These are phyloP conservation scores for Euphorbia schlechtendalii DNA, from an alignment of 441 rosid species.

Conservation along the genomic window DNA sequence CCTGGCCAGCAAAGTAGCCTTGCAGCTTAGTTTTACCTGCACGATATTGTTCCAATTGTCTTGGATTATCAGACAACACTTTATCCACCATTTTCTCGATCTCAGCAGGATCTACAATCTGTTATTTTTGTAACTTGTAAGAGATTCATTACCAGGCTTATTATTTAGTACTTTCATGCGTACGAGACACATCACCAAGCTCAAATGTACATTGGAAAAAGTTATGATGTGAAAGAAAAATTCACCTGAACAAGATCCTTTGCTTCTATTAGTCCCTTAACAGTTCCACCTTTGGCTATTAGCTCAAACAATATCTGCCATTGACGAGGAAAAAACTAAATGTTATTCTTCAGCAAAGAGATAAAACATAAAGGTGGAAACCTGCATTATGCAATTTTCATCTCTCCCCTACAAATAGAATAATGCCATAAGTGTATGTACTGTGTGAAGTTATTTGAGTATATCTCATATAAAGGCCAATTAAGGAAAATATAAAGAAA, in stretches of 20 bases:
- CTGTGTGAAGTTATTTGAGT: background rate
- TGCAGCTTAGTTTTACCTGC: slow-evolving; percentile 83
- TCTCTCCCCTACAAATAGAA: background rate
- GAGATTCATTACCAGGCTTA: slow-evolving; percentile 4
- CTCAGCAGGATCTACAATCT: slow-evolving; percentile 76
- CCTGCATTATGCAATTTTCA: background rate
- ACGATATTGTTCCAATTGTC: slow-evolving; percentile 80
- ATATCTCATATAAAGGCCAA: background rate
- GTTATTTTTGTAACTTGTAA: slow-evolving; percentile 25
- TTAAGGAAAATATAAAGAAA: slow-evolving; percentile 6
- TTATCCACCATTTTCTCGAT: slow-evolving; percentile 73
- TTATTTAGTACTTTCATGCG: too few relatives aligned
- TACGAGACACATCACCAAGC: too few relatives aligned
- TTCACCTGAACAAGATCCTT: slow-evolving; percentile 91
- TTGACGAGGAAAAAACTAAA: background rate
- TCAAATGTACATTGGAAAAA: background rate
- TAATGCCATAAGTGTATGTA: background rate
- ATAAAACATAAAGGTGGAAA: background rate
- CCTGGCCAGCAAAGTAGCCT: slow-evolving; percentile 89
- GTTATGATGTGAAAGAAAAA: slow-evolving; percentile 15
- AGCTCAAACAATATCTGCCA: slow-evolving; percentile 78
- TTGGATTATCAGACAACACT: slow-evolving; percentile 64
- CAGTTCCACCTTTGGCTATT: slow-evolving; percentile 86
- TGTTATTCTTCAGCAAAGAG: background rate
- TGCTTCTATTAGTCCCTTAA: slow-evolving; percentile 66